Evolutionary conservation across 768 basidiomycete genomes (phyloP).

Genomic region (Amanita exitialis): DNA sequence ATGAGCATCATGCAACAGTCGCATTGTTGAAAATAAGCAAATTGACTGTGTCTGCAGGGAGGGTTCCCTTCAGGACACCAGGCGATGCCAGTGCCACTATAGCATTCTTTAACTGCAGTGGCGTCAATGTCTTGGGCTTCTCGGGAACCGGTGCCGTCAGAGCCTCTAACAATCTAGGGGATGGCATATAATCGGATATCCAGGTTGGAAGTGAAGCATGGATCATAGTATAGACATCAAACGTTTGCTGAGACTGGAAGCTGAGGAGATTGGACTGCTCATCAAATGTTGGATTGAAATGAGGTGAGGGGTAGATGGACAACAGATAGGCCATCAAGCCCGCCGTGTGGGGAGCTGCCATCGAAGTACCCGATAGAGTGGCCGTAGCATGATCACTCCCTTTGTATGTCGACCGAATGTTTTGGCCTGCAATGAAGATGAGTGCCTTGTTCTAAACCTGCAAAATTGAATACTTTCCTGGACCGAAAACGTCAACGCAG

Average conservation of each 20-base stretch:
- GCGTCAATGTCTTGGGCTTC: conserved; percentile 34
- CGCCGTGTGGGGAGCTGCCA: conserved; percentile 91
- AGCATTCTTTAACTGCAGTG: conserved; percentile 69
- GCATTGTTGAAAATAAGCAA: conserved; percentile 77
- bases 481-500: conserved; percentile 92
- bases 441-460: background rate
- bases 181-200: conserved; percentile 47
- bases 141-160: conserved; percentile 32
- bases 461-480: conserved; percentile 33
- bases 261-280: conserved; percentile 25
- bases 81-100: conserved; percentile 49
- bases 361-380: conserved; percentile 84
- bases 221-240: conserved; percentile 40
- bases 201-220: conserved; percentile 49
- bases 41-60: conserved; percentile 53
- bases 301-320: conserved; percentile 67
- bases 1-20: background rate
- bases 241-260: conserved; percentile 22
- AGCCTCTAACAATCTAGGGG: conserved; percentile 34
- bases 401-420: conserved; percentile 85
- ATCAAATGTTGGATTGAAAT: conserved; percentile 45
- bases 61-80: conserved; percentile 32
- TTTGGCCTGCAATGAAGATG: conserved; percentile 37
- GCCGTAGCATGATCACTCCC: conserved; percentile 49
- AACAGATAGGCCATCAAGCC: conserved; percentile 90